Evolutionary conservation across 495 filamentous ascomycete genomes (phyloP).

Genomic region (Zalerion maritima): DNA sequence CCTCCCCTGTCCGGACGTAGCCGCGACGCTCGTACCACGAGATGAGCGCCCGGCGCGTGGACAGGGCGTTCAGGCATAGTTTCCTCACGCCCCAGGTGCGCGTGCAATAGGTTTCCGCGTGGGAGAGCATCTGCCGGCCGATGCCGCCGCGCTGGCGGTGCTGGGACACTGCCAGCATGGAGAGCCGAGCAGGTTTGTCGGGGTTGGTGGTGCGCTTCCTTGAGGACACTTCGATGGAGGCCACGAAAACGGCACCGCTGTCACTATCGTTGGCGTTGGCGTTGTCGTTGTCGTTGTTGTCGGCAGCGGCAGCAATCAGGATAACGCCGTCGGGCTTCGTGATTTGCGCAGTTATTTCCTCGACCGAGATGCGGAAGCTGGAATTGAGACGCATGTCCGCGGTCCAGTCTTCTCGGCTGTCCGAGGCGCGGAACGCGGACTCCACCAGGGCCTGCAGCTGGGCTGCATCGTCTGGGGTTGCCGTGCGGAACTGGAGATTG

Average conservation of each 20-base stretch:
- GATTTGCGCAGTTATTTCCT: constrained; percentile 23
- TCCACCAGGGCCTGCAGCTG: constrained; percentile 19
- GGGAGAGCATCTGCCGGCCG: constrained; percentile 22
- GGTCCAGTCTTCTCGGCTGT: constrained; percentile 24
- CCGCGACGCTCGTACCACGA: constrained; percentile 31
- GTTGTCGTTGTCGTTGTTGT: no score
- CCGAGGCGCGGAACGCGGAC: constrained; percentile 24
- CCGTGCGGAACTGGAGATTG: constrained; percentile 19
- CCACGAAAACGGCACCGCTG: constrained; percentile 12
- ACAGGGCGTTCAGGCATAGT: constrained; percentile 26
- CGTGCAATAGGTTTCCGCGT: constrained; percentile 25
- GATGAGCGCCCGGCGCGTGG: constrained; percentile 23
- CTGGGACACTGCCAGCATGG: constrained; percentile 27
- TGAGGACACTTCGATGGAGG: constrained; percentile 19
- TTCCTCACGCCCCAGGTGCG: constrained; percentile 15
- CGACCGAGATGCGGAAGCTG: constrained; percentile 16
- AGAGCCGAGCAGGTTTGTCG: constrained; percentile 18
- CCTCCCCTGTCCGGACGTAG: constrained; percentile 24
- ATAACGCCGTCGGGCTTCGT: constrained; percentile 20
- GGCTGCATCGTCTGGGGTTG: constrained; percentile 15
- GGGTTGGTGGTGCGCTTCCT: constrained; percentile 7
- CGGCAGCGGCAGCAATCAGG: constrained; percentile 16
- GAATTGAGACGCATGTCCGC: constrained; percentile 19
- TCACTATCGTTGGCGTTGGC: no score
- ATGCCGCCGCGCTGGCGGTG: constrained; percentile 22